phyloP scores from a whole-genome alignment of 2,329 filamentous ascomycete species.

The Trichocomaceae sp. region DNA sequence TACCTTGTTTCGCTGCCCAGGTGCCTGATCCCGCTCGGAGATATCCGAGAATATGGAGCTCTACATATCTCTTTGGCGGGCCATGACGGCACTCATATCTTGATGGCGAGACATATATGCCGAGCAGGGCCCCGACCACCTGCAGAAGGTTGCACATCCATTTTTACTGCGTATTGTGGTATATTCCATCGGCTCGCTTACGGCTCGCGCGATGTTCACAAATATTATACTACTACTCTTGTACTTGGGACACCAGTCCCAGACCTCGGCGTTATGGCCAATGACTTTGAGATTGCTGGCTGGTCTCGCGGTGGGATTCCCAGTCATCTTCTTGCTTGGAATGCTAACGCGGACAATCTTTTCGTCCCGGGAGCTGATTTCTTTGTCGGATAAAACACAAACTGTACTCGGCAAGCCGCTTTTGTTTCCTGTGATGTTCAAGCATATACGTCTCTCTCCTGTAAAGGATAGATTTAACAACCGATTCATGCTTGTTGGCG shows the following conservation, averaged over 20 bases:
- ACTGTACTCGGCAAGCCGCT: slow-evolving; percentile 2
- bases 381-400: neutral
- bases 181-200: too few species aligned
- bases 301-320: neutral
- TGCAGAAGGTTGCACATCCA: neutral
- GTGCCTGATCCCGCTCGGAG: neutral
- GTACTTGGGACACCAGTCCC: neutral
- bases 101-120: neutral
- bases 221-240: neutral
- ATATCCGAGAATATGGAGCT: neutral
- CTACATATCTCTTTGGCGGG: too few species aligned
- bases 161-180: too few species aligned
- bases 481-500: neutral
- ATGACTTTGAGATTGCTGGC: neutral
- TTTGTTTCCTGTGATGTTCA: slow-evolving; percentile 4
- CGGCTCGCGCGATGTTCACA: neutral
- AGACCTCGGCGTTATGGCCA: neutral
- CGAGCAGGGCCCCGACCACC: neutral
- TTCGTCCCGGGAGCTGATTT: neutral
- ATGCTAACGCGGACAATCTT: neutral
- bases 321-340: neutral
- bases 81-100: too few species aligned
- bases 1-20: too few species aligned
- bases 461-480: slow-evolving; percentile 2
- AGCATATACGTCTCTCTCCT: slow-evolving; percentile 1